Percentiles rank a stretch among this genome's conserved stretches.
phyloP scores from a whole-genome alignment of 495 filamentous ascomycete species.

The Endocarpon pusillum region DNA sequence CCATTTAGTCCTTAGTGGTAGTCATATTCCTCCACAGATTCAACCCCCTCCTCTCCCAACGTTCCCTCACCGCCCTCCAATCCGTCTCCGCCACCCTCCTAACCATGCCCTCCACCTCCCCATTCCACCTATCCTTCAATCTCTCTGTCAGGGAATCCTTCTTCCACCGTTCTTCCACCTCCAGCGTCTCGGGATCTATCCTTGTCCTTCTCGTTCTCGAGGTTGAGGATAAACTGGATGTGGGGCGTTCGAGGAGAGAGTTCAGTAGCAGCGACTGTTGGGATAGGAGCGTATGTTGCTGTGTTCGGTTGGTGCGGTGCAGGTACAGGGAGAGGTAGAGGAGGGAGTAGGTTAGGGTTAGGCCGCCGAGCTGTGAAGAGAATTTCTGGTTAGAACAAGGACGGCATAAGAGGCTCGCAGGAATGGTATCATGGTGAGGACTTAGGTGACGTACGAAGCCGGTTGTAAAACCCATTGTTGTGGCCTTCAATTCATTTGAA shows the following conservation, averaged over 20 bases:
- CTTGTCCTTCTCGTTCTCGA: too few species aligned
- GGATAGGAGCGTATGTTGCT: conserved; percentile 54
- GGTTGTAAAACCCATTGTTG: conserved; percentile 55
- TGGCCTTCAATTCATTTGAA: too few species aligned
- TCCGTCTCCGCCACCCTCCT: conserved; percentile 47
- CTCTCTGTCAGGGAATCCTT: conserved; percentile 39
- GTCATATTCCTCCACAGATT: too few species aligned
- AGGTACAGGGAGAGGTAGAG: conserved; percentile 65
- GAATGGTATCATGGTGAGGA: neutral
- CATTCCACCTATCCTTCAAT: conserved; percentile 67
- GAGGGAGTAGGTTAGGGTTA: conserved; percentile 66
- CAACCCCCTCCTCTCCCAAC: conserved; percentile 26
- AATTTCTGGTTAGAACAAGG: conserved; percentile 8
- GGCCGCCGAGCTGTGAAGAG: conserved; percentile 44
- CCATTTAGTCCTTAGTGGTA: too few species aligned
- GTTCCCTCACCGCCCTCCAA: conserved; percentile 42
- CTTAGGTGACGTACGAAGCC: conserved; percentile 51
- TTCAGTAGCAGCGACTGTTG: conserved; percentile 48
- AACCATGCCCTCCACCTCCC: conserved; percentile 51
- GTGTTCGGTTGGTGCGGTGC: conserved; percentile 52
- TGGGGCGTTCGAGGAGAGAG: conserved; percentile 17
- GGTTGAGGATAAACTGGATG: too few species aligned
- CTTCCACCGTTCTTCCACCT: conserved; percentile 9
- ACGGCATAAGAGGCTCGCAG: conserved; percentile 2
- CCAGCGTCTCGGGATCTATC: too few species aligned